These are phyloP conservation scores for Cicer arietinum DNA, from an alignment of 306 rosid genomes.

Conservation along the genomic window DNA sequence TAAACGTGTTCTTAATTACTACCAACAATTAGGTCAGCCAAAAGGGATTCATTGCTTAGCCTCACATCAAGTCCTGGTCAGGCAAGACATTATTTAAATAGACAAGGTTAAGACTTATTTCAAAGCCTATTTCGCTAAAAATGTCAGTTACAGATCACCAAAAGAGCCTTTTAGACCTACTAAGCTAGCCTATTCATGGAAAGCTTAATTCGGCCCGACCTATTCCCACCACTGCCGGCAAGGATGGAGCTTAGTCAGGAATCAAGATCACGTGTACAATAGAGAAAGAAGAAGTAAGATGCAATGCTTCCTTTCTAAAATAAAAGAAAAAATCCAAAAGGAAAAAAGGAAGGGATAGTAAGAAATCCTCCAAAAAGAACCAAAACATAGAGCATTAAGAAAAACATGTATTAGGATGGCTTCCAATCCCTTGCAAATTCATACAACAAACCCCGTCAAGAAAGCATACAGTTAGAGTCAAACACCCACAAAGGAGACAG, in stretches of 20 bases:
- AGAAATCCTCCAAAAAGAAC: constrained; percentile 33
- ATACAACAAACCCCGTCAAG: background rate
- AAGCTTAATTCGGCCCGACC: too few relatives aligned
- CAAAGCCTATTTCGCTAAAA: too few relatives aligned
- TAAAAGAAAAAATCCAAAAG: background rate
- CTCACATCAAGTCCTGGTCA: too few relatives aligned
- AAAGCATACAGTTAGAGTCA: constrained; percentile 13
- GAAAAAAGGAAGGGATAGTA: constrained; percentile 8
- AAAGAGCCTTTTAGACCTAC: too few relatives aligned
- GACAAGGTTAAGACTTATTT: too few relatives aligned
- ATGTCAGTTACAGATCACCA: too few relatives aligned
- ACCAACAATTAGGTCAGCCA: background rate
- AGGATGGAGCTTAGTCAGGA: background rate
- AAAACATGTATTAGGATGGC: constrained; percentile 18
- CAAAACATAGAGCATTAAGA: constrained; percentile 1
- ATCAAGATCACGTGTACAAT: constrained; percentile 7
- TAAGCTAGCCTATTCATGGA: too few relatives aligned
- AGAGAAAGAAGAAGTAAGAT: background rate
- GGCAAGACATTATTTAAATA: too few relatives aligned
- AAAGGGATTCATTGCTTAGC: too few relatives aligned
- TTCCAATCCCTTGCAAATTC: constrained; percentile 33
- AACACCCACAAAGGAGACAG: constrained; percentile 20
- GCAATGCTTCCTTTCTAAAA: background rate
- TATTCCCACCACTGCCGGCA: background rate
- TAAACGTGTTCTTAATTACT: constrained; percentile 4